Evolutionary conservation across 345 rosid species (phyloP), one percentile per base, ranked within the genome.

Genomic region (Hibiscus mutabilis): DNA sequence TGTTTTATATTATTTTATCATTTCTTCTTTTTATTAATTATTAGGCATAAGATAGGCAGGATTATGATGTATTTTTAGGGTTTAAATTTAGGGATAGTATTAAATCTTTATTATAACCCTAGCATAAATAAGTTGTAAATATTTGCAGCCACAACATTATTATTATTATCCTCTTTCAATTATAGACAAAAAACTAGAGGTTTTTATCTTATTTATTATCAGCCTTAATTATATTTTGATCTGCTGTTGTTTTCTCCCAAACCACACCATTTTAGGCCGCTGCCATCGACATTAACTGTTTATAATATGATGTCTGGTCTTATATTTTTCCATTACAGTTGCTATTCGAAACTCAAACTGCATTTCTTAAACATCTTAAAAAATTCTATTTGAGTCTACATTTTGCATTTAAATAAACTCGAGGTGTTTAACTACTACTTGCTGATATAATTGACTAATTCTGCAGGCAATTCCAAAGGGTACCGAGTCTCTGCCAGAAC

Each of bases 401-500:
- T 69, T 68, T 69, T 2, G 27, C 14, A 22, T 33, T 29, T 16
- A 69, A 59, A 40, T n/a, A 46, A 47, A 71, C 18, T 12, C 58
- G 1, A 49, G 6, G 31, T 47, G 25, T 3, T 72, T 55, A 57
- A 55, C 46, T 33, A 24, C 42, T 25, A 66, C 51, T 44, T 25
- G 19, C 37, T 37, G 57, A 66, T 55, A 22, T 70, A 13, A 22
- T 60, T 10, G 18, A 13, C 56, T 49, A 52, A 27, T 66, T 74
- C 76, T 68, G 66, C 89, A 92, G 98, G 90, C 89, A 75, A 80
- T 92, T 80, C 65, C 91, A 2, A 87, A 85, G 79, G 85, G 85
- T 31, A 56, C 72, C 56, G 75, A 35, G 72, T 65, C 81, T 71
- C 75, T 72, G 69, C 25, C 22, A 13, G 24, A 75, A 59, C 79